These are phyloP conservation scores for Boletus subcaerulescens DNA, from an alignment of 768 basidiomycete genomes.

Conservation along the genomic window DNA sequence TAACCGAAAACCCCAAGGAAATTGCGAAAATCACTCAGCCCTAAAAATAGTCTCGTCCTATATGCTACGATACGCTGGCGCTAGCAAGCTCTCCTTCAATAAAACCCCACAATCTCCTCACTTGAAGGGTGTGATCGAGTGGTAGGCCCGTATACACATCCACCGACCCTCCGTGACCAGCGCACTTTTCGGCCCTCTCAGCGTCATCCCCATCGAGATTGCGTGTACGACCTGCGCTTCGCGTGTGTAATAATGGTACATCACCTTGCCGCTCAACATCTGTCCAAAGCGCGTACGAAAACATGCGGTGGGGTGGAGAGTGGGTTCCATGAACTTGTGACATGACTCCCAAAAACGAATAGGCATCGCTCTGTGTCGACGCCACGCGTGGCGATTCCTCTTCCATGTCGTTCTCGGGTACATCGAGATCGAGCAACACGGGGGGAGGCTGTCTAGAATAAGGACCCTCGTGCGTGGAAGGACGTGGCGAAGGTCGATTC, in stretches of 20 bases:
- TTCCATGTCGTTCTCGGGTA: background rate
- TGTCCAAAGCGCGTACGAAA: background rate
- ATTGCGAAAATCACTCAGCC: no score
- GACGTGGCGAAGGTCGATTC: slow-evolving; percentile 16
- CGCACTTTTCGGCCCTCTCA: background rate
- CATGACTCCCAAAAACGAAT: slow-evolving; percentile 23
- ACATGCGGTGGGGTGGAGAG: background rate
- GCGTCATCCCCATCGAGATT: slow-evolving; percentile 2
- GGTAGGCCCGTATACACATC: slow-evolving; percentile 21
- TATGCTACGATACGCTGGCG: background rate
- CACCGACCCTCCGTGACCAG: slow-evolving; percentile 7
- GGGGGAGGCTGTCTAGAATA: slow-evolving; percentile 16
- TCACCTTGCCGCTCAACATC: slow-evolving; percentile 11
- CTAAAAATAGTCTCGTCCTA: no score
- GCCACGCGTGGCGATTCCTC: background rate
- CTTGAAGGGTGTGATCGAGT: slow-evolving; percentile 26
- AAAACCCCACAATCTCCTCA: slow-evolving; percentile 20
- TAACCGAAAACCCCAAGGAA: no score
- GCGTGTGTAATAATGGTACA: slow-evolving; percentile 11
- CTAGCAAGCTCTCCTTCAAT: background rate
- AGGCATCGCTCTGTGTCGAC: slow-evolving; percentile 10
- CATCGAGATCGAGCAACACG: slow-evolving; percentile 10
- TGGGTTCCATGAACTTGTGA: slow-evolving; percentile 6
- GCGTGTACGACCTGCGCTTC: slow-evolving; percentile 12
- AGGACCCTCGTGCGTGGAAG: slow-evolving; percentile 13